These are phyloP conservation scores for Gossypium ekmanianum DNA, from an alignment of 345 rosid genomes.

Conservation along the genomic window DNA sequence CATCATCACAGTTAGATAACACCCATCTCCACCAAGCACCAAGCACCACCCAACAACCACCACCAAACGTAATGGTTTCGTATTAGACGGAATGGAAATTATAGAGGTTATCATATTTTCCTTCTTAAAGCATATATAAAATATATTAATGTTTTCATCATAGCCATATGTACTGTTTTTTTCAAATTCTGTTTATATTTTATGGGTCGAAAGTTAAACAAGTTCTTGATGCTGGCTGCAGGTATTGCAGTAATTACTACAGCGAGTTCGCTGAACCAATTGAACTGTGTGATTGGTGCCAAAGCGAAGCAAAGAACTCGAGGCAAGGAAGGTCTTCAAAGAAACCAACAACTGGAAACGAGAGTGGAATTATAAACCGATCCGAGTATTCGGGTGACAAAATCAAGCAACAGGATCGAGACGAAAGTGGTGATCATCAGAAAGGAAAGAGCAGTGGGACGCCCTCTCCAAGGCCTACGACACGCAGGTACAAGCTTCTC, in stretches of 20 bases:
- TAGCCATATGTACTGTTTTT: neutral
- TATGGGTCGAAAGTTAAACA: neutral
- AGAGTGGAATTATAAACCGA: slow-evolving; percentile 35
- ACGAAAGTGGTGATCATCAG: slow-evolving; percentile 29
- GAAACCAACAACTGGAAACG: slow-evolving; percentile 35
- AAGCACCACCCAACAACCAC: slow-evolving; percentile 18
- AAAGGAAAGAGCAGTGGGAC: slow-evolving; percentile 49
- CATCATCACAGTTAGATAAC: slow-evolving; percentile 8
- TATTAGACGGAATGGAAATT: slow-evolving; percentile 7
- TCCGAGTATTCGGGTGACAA: slow-evolving; percentile 58
- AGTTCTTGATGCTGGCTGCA: slow-evolving; percentile 22
- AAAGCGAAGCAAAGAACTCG: slow-evolving; percentile 49
- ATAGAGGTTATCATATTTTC: neutral
- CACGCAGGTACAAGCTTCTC: slow-evolving; percentile 99
- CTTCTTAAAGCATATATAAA: neutral
- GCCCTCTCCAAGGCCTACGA: slow-evolving; percentile 75
- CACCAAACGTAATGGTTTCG: slow-evolving; percentile 22
- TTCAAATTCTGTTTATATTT: neutral
- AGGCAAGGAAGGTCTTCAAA: slow-evolving; percentile 45
- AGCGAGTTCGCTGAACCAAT: slow-evolving; percentile 60
- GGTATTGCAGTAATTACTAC: slow-evolving; percentile 93
- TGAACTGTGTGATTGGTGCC: slow-evolving; percentile 89
- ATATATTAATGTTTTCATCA: neutral
- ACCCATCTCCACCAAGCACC: slow-evolving; percentile 26
- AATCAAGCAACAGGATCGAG: slow-evolving; percentile 54